Percentiles rank a stretch among this genome's conserved stretches.
phyloP scores from a whole-genome alignment of 2,329 filamentous ascomycete genomes.

The Aspergillus quadricinctus region DNA sequence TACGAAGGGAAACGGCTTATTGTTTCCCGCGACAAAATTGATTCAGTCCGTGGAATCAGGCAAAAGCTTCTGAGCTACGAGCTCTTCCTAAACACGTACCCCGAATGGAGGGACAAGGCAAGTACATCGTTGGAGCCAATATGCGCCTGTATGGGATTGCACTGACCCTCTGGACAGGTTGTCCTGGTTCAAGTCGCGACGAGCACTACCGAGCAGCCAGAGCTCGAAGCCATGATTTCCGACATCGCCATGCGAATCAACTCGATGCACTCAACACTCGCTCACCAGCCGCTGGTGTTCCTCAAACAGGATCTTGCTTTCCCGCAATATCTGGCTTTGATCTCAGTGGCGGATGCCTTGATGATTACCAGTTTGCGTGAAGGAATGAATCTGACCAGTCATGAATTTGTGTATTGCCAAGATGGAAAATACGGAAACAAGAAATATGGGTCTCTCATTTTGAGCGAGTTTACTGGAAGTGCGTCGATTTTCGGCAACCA shows the following conservation, averaged over 20 bases:
- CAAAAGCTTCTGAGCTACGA: slow-evolving; percentile 93
- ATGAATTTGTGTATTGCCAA: slow-evolving; percentile 91
- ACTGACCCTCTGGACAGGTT: slow-evolving; percentile 44
- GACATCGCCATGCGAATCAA: slow-evolving; percentile 96
- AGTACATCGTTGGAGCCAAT: slow-evolving; percentile 2
- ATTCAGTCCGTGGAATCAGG: slow-evolving; percentile 84
- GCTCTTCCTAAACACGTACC: slow-evolving; percentile 89
- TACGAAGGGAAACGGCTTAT: slow-evolving; percentile 88
- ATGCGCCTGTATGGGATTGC: background rate
- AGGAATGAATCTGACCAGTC: slow-evolving; percentile 94
- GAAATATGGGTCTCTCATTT: slow-evolving; percentile 81
- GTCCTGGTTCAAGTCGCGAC: slow-evolving; percentile 93
- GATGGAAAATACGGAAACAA: slow-evolving; percentile 71
- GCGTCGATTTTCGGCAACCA: slow-evolving; percentile 77
- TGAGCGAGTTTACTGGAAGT: slow-evolving; percentile 93
- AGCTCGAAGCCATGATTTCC: slow-evolving; percentile 81
- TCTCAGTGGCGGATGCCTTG: slow-evolving; percentile 83
- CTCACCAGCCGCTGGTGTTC: slow-evolving; percentile 89
- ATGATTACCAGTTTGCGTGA: slow-evolving; percentile 95
- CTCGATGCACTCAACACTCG: slow-evolving; percentile 81
- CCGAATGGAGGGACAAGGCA: slow-evolving; percentile 74
- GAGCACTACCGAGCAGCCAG: slow-evolving; percentile 80
- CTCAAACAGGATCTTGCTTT: slow-evolving; percentile 93
- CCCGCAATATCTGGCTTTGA: slow-evolving; percentile 83
- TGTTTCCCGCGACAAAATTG: slow-evolving; percentile 89